phyloP scores from a whole-genome alignment of 164 flowering plant genomes.

The Amborella trichopoda region DNA sequence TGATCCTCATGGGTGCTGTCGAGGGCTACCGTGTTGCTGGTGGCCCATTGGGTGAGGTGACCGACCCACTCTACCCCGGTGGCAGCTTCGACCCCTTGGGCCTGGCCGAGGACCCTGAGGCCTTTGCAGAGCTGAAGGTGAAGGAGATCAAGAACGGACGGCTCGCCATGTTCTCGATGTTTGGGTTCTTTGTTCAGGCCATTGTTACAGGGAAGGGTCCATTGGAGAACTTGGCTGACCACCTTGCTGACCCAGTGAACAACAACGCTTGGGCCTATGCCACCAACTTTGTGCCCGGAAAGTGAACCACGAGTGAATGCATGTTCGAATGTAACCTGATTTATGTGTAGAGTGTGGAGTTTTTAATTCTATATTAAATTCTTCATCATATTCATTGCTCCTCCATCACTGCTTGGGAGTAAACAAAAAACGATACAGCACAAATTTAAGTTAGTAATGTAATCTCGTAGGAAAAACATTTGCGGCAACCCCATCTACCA shows the following conservation, averaged over 20 bases:
- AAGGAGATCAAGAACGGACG: conserved; percentile 31
- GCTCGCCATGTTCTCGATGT: conserved; percentile 32
- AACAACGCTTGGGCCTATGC: conserved; percentile 38
- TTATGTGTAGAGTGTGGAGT: no score
- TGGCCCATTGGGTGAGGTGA: conserved; percentile 29
- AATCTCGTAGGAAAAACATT: no score
- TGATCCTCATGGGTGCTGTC: conserved; percentile 26
- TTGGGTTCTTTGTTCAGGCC: conserved; percentile 34
- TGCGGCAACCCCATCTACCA: no score
- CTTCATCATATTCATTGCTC: no score
- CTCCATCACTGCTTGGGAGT: no score
- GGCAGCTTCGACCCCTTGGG: conserved; percentile 31
- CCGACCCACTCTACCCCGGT: conserved; percentile 29
- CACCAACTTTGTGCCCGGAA: conserved; percentile 16
- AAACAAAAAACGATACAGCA: no score
- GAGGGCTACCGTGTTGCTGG: conserved; percentile 35
- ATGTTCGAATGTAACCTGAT: no score
- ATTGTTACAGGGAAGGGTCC: conserved; percentile 37
- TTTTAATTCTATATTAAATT: no score
- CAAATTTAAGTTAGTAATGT: no score
- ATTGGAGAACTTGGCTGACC: conserved; percentile 33
- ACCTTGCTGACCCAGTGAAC: conserved; percentile 32
- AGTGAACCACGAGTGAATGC: conserved; percentile 3
- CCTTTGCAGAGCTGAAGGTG: conserved; percentile 21
- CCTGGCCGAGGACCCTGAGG: conserved; percentile 28